Conservation (phyloP, 2,329 filamentous ascomycete species). For the Xylariomycetidae sp. region DNA sequence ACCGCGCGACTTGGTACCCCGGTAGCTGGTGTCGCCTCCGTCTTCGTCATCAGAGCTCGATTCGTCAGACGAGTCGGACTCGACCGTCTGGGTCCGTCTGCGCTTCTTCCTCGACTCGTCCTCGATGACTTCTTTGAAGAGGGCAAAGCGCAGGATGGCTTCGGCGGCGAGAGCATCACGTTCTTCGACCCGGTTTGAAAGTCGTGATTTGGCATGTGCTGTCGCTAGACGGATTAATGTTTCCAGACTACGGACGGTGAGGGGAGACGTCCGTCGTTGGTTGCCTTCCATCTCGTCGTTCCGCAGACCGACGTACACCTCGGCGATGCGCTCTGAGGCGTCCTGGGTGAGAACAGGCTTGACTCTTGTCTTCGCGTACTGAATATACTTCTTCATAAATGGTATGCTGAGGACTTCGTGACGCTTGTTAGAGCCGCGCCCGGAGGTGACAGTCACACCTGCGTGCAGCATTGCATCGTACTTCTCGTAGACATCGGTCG, state of each 20-base stretch:
- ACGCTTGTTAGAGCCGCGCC: constrained; percentile 69
- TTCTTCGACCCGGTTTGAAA: constrained; percentile 85
- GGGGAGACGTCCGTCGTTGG: constrained; percentile 85
- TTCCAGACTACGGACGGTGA: constrained; percentile 95
- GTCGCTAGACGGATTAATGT: constrained; percentile 97
- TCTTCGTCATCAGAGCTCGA: constrained; percentile 57
- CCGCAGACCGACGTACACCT: constrained; percentile 84
- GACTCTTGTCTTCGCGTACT: constrained; percentile 90
- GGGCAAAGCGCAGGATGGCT: constrained; percentile 82
- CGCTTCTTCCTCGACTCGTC: constrained; percentile 79
- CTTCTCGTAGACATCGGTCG: constrained; percentile 91
- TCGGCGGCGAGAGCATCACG: constrained; percentile 85
- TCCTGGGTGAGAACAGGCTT: constrained; percentile 88
- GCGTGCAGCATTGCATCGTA: constrained; percentile 94
- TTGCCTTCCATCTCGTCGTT: constrained; percentile 97
- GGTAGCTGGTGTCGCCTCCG: constrained; percentile 24
- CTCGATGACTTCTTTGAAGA: constrained; percentile 92
- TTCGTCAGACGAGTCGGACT: constrained; percentile 54
- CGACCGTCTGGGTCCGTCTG: constrained; percentile 60
- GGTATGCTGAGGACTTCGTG: constrained; percentile 90
- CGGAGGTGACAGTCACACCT: constrained; percentile 73
- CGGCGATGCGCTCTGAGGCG: constrained; percentile 85
- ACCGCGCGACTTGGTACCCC: constrained; percentile 35
- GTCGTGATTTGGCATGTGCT: constrained; percentile 86
- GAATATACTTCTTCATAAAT: constrained; percentile 99